A percentile compares a stretch with the other conserved stretches of the same genome.
These are phyloP conservation scores for Neofusicoccum cordaticola DNA, from an alignment of 2,329 filamentous ascomycete species.

Conservation along the genomic window DNA sequence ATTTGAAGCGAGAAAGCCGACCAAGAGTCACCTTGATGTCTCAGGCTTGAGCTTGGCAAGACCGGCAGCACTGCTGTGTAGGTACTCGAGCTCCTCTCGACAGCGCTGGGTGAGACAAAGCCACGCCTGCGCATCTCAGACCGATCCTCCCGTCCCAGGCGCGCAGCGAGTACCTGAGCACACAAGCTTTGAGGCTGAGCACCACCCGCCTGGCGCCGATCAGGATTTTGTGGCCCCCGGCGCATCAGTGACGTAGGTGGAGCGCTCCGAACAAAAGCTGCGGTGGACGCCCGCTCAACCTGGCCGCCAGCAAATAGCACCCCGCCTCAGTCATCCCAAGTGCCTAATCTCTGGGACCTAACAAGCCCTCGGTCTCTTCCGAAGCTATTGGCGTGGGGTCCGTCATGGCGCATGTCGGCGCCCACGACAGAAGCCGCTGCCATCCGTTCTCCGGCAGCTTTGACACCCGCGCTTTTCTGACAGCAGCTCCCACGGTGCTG, in stretches of 20 bases:
- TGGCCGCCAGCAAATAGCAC: background rate
- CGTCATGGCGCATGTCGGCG: background rate
- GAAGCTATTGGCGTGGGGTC: background rate
- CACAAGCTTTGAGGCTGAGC: slow-evolving; percentile 11
- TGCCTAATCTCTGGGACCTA: background rate
- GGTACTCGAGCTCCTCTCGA: too few species aligned
- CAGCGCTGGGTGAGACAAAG: too few species aligned
- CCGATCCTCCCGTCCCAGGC: background rate
- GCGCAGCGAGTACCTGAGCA: background rate
- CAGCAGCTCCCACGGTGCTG: background rate
- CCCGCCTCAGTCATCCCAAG: background rate
- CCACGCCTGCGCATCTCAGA: too few species aligned
- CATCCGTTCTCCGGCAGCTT: background rate
- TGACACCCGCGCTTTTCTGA: background rate
- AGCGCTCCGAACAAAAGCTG: background rate
- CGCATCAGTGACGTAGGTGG: background rate
- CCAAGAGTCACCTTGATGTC: too few species aligned
- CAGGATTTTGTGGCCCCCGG: background rate
- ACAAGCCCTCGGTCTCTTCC: background rate
- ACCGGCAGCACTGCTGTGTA: too few species aligned
- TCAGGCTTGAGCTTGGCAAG: too few species aligned
- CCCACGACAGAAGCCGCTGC: background rate
- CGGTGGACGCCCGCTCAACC: background rate
- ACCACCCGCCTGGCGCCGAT: background rate
- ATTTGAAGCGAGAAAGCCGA: too few species aligned